These are phyloP conservation scores for Xylariaceae sp. DNA, from an alignment of 2,329 filamentous ascomycete genomes.

Conservation along the genomic window DNA sequence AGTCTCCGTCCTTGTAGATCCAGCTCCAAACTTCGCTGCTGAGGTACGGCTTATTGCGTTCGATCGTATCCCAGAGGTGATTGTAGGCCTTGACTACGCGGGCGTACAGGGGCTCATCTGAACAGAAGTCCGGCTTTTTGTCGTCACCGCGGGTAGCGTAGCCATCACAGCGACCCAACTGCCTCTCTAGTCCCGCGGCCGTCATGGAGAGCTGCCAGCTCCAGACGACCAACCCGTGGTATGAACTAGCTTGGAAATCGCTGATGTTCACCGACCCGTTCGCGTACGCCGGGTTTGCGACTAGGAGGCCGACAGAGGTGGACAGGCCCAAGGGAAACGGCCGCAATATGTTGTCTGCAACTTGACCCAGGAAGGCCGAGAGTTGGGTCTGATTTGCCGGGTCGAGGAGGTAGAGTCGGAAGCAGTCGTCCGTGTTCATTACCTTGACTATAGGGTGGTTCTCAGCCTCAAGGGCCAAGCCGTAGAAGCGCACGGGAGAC, in stretches of 20 bases:
- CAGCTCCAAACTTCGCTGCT: constrained; percentile 60
- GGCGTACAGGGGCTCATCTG: constrained; percentile 34
- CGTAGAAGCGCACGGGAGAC: constrained; percentile 47
- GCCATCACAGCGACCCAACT: constrained; percentile 47
- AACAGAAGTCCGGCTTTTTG: constrained; percentile 47
- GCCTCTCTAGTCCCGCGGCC: constrained; percentile 52
- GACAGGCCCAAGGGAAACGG: constrained; percentile 55
- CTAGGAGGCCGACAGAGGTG: constrained; percentile 50
- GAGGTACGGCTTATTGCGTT: constrained; percentile 46
- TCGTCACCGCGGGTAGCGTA: constrained; percentile 24
- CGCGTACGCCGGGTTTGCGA: constrained; percentile 57
- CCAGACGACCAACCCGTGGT: constrained; percentile 62
- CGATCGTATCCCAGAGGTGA: constrained; percentile 55
- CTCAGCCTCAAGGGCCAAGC: constrained; percentile 50
- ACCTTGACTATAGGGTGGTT: constrained; percentile 46
- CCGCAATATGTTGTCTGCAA: constrained; percentile 50
- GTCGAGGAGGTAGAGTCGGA: constrained; percentile 58
- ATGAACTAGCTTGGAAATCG: constrained; percentile 52
- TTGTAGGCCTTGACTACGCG: constrained; percentile 51
- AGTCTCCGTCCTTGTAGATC: constrained; percentile 45
- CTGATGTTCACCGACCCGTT: constrained; percentile 39
- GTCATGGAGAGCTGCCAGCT: constrained; percentile 61
- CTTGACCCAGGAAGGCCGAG: constrained; percentile 50
- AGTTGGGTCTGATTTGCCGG: constrained; percentile 52
- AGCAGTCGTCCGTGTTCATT: constrained; percentile 61